Evolutionary conservation across 768 basidiomycete species (phyloP), one percentile per base, ranked within the genome.

Genomic region (Pholiota molesta): DNA sequence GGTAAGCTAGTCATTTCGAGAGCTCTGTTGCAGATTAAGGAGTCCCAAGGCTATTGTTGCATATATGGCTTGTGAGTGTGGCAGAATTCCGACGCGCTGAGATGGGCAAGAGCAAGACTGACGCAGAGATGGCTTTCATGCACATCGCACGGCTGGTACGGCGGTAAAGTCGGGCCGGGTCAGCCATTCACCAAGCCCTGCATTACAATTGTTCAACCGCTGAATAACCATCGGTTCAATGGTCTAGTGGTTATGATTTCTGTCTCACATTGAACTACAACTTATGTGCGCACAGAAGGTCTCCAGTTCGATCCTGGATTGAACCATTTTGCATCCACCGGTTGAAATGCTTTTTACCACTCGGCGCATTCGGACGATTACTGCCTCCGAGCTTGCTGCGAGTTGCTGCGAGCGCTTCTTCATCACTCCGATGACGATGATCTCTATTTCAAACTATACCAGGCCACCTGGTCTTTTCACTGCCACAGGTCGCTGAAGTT

Each of bases 1-100:
- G 66, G 66, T 14, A 68, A 62, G 28, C 21, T 51, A n/a, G 66
- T 52, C 66, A 68, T 68, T 37, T 9, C 31, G 14, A 37, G 3
- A 17, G 23, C 23, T 45, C 49, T 28, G 21, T 11, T 49, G n/a
- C 3, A 23, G 8, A 21, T 49, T 29, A 23, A 13, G 13, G 19
- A n/a, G 5, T 7, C 14, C 35, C 35, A 10, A 49, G 23, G 13
- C 23, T 49, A 59, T 40, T 13, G 23, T 14, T 5, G 19, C 47
- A 49, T 49, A 26, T 44, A 44, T 19, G 16, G 16, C 10, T 37
- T 37, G 35, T 37, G 11, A 37, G 14, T 11, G 35, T 1, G 35
- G 3, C 11, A 37, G 35, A 16, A 37, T 37, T 37, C 35, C 2
- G 35, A 16, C 35, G 10, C 10, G 35, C 35, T 37, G 35, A 37